Evolutionary conservation across 352 stramenopile species (phyloP), one percentile per base, ranked within the genome.

Genomic region (Pythium oligandrum): DNA sequence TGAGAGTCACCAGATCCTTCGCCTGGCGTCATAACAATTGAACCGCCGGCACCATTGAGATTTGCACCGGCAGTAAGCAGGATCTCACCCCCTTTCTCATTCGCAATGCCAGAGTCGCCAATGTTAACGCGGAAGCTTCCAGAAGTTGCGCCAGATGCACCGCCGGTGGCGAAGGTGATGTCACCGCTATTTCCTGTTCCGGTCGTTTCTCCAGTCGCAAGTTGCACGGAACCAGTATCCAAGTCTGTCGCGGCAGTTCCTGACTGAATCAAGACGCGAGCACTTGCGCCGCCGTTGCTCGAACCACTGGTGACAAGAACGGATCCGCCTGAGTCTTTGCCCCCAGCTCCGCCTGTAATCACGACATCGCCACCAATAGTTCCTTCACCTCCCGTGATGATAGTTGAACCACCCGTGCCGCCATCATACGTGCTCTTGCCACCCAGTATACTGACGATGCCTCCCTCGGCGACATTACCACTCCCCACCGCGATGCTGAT

Each of bases 1-100:
- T 81, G 56, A 2, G 48, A 33, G 36, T 67, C 48, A 4, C 30
- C 65, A 2, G 59, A 47, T 11, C 73, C 71, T 55, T 55, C 48
- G 2, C 73, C 76, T 6, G 72, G 73, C 1, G 64, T 79, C 33
- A 68, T 48, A 11, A 77, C 57, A 8, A 88, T 63, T 8, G 65
- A 70, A 0, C 75, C 71, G 6, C 75, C 77, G 5, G 52, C 67
- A 10, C 59, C 67, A 11, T 57, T 65, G 0, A 51, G 40, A 47
- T 76, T 77, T 10, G 51, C 35, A 0, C 76, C 76, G 12, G 73
- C 74, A 26, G 44, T 65, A 4, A 87, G 53, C 10, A 61, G 49
- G 31, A 84, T 66, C 2, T 37, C 53, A 3, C 71, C 71, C 3
- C 64, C 70, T 6, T 35, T 65, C 1, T 57, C 68, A 5, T 44